These are phyloP conservation scores for Rauvolfia tetraphylla DNA, from an alignment of 257 asterid genomes.

Conservation along the genomic window DNA sequence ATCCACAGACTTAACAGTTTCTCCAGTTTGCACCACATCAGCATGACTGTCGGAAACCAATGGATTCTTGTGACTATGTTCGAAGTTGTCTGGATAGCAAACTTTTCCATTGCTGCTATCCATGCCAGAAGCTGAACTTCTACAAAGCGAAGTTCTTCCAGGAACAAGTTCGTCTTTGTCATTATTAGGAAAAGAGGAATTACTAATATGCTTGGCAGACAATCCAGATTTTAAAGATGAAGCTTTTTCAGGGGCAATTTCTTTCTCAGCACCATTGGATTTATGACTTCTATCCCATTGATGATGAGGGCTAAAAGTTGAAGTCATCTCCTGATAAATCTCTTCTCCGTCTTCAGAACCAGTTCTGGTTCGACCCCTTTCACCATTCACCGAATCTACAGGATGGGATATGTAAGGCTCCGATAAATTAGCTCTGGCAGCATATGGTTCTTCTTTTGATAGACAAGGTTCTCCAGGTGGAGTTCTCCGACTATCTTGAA, in stretches of 20 bases:
- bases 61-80: constrained; percentile 16
- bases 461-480: constrained; percentile 24
- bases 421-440: constrained; percentile 19
- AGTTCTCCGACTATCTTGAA: constrained; percentile 14
- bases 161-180: constrained; percentile 16
- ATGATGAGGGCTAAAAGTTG: constrained; percentile 5
- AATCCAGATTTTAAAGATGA: constrained; percentile 10
- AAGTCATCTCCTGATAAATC: constrained; percentile 17
- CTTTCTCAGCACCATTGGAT: constrained; percentile 17
- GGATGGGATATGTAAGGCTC: constrained; percentile 14
- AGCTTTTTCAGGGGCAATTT: constrained; percentile 21
- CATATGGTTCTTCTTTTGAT: constrained; percentile 12
- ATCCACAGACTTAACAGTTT: constrained; percentile 10
- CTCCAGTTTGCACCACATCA: constrained; percentile 21
- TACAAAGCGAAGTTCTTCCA: constrained; percentile 17
- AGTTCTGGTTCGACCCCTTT: constrained; percentile 11
- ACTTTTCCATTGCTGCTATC: constrained; percentile 14
- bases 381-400: constrained; percentile 21
- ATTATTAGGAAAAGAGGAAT: constrained; percentile 6
- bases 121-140: constrained; percentile 7
- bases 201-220: constrained; percentile 5
- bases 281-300: constrained; percentile 2
- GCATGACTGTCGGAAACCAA: constrained; percentile 1
- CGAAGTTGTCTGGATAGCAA: constrained; percentile 13
- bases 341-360: constrained; percentile 6